Percentiles rank a stretch among this genome's conserved stretches.
phyloP scores from a whole-genome alignment of 768 basidiomycete genomes.

The Russula emetica region DNA sequence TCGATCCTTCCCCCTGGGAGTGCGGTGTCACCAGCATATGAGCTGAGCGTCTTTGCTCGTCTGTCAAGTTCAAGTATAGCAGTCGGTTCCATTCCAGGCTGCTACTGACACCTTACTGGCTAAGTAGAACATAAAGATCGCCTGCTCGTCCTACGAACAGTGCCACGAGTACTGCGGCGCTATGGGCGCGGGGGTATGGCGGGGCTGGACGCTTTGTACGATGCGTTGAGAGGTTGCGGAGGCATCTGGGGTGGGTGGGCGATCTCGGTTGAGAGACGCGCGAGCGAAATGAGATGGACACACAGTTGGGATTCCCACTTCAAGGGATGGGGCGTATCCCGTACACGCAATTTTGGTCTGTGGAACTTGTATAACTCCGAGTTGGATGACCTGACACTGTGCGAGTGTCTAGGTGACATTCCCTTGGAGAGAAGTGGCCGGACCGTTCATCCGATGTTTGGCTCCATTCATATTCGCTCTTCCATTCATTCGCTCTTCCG shows the following conservation, averaged over 20 bases:
- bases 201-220: constrained; percentile 27
- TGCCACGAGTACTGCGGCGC: constrained; percentile 77
- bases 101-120: constrained; percentile 56
- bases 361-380: constrained; percentile 28
- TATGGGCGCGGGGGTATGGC: constrained; percentile 50
- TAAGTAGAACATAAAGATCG: constrained; percentile 82
- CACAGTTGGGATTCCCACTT: constrained; percentile 26
- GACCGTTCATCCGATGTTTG: not conserved
- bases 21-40: constrained; percentile 85
- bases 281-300: not conserved
- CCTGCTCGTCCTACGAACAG: constrained; percentile 81
- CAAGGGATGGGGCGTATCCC: constrained; percentile 25
- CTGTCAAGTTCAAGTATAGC: constrained; percentile 37
- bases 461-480: too few relatives aligned
- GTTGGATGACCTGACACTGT: constrained; percentile 1
- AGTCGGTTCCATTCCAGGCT: not conserved
- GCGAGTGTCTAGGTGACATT: constrained; percentile 1
- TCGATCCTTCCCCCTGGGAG: constrained; percentile 85
- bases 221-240: constrained; percentile 20
- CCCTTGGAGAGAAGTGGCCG: not conserved
- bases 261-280: not conserved
- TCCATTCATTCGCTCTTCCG: too few relatives aligned
- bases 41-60: constrained; percentile 63
- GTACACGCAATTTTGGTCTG: constrained; percentile 24
- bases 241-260: constrained; percentile 6